phyloP scores from a whole-genome alignment of 257 asterid species.

The Solanum habrochaites region DNA sequence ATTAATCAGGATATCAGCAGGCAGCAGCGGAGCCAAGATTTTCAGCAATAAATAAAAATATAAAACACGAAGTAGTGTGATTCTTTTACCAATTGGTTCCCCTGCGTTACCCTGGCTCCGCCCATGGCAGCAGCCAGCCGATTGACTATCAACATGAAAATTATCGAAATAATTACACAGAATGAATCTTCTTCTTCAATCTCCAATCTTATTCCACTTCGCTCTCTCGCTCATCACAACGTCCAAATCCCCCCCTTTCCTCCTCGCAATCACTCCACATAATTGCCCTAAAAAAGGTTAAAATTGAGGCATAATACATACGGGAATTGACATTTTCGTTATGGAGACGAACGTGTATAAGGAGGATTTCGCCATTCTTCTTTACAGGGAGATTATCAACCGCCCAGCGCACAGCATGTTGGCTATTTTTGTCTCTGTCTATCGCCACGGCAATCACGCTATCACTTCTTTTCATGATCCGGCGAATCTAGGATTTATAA shows the following conservation, averaged over 20 bases:
- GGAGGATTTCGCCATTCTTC: conserved; percentile 31
- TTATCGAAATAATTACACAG: neutral
- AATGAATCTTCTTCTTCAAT: no score
- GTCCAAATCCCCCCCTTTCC: no score
- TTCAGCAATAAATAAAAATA: neutral
- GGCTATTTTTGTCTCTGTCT: conserved; percentile 82
- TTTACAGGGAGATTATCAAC: conserved; percentile 38
- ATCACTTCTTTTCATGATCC: conserved; percentile 10
- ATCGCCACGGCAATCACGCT: conserved; percentile 50
- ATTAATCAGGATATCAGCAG: neutral
- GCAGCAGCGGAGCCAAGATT: neutral
- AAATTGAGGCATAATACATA: conserved; percentile 8
- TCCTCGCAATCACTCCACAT: no score
- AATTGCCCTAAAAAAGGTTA: neutral
- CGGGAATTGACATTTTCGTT: conserved; percentile 18
- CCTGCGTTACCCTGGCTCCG: neutral
- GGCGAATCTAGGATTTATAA: neutral
- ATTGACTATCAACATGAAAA: neutral
- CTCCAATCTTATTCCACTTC: no score
- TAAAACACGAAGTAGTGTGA: neutral
- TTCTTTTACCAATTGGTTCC: neutral
- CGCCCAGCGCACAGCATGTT: conserved; percentile 80
- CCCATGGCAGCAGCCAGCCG: neutral
- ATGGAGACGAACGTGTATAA: conserved; percentile 49
- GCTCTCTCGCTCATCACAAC: no score